Conservation (phyloP, 106 monocot species). For the Dioscorea zingiberensis region DNA sequence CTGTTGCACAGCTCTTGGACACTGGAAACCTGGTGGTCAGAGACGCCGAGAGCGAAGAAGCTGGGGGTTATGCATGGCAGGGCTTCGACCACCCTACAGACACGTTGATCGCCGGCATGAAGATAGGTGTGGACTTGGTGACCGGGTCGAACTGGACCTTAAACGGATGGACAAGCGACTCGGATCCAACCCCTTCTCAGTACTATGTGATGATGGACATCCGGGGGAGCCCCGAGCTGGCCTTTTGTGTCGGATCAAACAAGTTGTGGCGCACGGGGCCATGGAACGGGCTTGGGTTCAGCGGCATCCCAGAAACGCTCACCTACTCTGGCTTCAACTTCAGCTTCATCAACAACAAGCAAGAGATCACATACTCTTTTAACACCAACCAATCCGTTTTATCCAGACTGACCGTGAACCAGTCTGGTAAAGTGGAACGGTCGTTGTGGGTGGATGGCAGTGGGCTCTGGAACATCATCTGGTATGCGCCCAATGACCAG, state of each 20-base stretch:
- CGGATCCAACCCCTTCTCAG: no score
- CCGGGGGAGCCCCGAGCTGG: constrained; percentile 5
- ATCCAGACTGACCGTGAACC: constrained; percentile 12
- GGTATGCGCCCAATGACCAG: constrained; percentile 20
- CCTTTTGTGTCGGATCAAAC: background rate
- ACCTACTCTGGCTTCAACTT: no score
- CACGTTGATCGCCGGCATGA: no score
- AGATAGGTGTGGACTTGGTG: no score
- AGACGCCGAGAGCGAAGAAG: background rate
- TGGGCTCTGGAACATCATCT: constrained; percentile 13
- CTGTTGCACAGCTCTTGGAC: constrained; percentile 1
- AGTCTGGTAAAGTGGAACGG: constrained; percentile 2
- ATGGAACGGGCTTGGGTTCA: no score
- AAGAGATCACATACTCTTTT: constrained; percentile 14
- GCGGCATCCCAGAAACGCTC: no score
- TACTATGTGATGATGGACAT: constrained; percentile 9
- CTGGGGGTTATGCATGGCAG: constrained; percentile 10
- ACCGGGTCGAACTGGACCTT: no score
- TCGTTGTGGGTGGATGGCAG: constrained; percentile 6
- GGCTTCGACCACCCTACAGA: no score
- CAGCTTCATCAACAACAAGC: constrained; percentile 12
- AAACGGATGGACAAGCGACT: no score
- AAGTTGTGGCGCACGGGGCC: constrained; percentile 22
- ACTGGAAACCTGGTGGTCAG: constrained; percentile 1
- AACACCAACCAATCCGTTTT: background rate